Percentiles rank a stretch among this genome's conserved stretches.
Evolutionary conservation across 106 monocot species (phyloP).

Genomic region (Dioscorea alata): DNA sequence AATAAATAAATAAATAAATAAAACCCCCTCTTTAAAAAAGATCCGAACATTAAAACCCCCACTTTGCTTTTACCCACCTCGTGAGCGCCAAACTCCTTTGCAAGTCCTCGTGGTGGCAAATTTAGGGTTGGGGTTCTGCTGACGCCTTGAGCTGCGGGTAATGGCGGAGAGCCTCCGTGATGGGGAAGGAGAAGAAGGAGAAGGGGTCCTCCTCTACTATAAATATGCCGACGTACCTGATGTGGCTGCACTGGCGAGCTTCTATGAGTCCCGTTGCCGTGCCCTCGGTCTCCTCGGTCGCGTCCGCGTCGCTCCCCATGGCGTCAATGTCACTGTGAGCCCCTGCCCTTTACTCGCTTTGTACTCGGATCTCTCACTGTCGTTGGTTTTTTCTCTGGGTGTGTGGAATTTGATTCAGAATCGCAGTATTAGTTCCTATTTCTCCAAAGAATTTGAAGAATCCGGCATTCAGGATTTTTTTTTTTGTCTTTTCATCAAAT

Average conservation of each 20-base stretch:
- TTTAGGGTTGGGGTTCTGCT: background rate
- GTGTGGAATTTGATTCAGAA: background rate
- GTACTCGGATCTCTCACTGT: background rate
- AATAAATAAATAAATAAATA: too few species aligned
- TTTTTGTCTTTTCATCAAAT: too few species aligned
- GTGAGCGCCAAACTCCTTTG: too few species aligned
- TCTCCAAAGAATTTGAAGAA: background rate
- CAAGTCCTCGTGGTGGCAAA: background rate
- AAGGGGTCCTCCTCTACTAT: conserved; percentile 90
- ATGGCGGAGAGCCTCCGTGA: background rate
- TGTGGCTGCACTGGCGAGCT: conserved; percentile 34
- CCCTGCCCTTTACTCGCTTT: too few species aligned
- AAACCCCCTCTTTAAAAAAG: too few species aligned
- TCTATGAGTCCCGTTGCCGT: conserved; percentile 59
- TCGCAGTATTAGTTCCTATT: background rate
- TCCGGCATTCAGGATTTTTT: background rate
- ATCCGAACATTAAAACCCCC: too few species aligned
- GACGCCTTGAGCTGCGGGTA: background rate
- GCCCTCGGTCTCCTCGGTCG: conserved; percentile 83
- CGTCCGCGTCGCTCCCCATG: conserved; percentile 77
- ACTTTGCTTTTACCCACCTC: too few species aligned
- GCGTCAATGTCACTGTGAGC: conserved; percentile 91
- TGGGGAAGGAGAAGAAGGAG: background rate
- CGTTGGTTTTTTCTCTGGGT: background rate
- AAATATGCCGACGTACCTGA: conserved; percentile 65